phyloP scores from a whole-genome alignment of 352 stramenopile genomes.

The Globisporangium okanoganense region DNA sequence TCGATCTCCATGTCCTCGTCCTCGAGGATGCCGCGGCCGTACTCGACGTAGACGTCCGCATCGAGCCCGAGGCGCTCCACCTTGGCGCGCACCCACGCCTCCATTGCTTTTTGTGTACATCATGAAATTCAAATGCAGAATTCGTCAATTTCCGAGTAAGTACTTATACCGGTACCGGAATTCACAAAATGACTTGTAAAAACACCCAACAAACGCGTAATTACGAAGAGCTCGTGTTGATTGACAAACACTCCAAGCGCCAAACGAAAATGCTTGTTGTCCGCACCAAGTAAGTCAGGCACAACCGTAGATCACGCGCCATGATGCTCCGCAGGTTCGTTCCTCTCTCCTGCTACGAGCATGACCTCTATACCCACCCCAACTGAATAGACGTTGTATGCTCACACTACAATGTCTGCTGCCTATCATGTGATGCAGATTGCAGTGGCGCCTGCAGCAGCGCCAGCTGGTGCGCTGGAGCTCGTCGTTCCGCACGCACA shows the following conservation, averaged over 20 bases:
- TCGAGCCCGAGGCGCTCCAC: conserved; percentile 54
- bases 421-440: conserved; percentile 9
- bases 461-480: conserved; percentile 11
- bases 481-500: conserved; percentile 61
- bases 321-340: conserved; percentile 24
- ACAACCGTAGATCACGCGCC: background rate
- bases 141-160: too few species aligned
- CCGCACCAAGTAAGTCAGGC: background rate
- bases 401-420: background rate
- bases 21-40: conserved; percentile 57
- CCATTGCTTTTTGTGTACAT: conserved; percentile 33
- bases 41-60: conserved; percentile 78
- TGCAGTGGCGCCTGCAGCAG: conserved; percentile 14
- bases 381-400: background rate
- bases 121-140: too few species aligned
- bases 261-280: background rate
- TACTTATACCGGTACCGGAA: too few species aligned
- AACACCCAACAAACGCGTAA: conserved; percentile 1
- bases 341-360: background rate
- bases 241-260: background rate
- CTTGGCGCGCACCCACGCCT: conserved; percentile 57
- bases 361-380: background rate
- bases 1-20: conserved; percentile 70
- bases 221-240: background rate
- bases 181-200: background rate